Evolutionary conservation across 1,284 basidiomycete genomes (phyloP).

Genomic region (Naganishia liquefaciens): DNA sequence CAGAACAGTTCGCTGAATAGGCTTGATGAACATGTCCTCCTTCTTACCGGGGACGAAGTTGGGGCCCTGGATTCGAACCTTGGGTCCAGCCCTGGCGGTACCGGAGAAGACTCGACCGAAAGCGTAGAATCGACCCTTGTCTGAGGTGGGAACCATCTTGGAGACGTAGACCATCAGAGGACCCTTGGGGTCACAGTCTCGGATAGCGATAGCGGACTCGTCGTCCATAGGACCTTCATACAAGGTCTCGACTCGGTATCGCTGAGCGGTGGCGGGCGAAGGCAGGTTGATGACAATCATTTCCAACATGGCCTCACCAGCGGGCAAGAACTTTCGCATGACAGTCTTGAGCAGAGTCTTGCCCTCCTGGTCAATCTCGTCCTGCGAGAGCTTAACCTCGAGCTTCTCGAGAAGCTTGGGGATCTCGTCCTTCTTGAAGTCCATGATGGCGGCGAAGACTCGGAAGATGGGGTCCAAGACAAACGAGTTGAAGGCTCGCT

Average conservation of each 20-base stretch:
- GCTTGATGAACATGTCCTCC: conserved; percentile 97
- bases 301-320: conserved; percentile 97
- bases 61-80: conserved; percentile 99
- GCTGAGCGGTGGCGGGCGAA: conserved; percentile 93
- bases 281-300: conserved; percentile 99
- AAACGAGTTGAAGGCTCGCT: conserved; percentile 93
- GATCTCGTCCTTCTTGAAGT: conserved; percentile 97
- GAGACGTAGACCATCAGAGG: conserved; percentile 99
- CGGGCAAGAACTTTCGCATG: conserved; percentile 99
- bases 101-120: conserved; percentile 99
- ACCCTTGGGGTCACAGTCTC: conserved; percentile 95
- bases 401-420: conserved; percentile 91
- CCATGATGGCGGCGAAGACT: conserved; percentile 99
- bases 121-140: conserved; percentile 99
- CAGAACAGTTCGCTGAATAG: conserved; percentile 96
- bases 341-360: conserved; percentile 96
- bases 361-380: conserved; percentile 94
- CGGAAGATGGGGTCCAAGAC: conserved; percentile 99
- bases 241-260: conserved; percentile 98
- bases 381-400: conserved; percentile 83
- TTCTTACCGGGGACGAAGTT: conserved; percentile 99
- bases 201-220: conserved; percentile 97
- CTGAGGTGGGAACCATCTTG: conserved; percentile 99
- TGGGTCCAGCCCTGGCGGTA: conserved; percentile 94
- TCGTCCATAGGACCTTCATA: conserved; percentile 99